Conservation (phyloP, 148 eudicot species). For the Spergularia marina region DNA sequence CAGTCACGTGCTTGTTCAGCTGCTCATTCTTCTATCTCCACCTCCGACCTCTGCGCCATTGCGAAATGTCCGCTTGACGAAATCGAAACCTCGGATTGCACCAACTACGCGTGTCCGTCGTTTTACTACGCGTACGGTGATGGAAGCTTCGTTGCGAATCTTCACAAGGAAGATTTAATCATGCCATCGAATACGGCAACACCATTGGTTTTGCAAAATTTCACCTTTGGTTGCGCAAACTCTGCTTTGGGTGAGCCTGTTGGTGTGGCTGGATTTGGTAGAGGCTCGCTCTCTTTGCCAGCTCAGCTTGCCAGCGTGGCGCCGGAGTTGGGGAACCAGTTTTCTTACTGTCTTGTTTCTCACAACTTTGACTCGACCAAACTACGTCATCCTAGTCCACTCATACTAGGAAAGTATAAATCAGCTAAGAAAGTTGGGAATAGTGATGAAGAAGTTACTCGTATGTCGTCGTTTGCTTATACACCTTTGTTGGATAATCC, state of each 20-base stretch:
- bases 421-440: conserved; percentile 10
- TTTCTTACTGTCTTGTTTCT: conserved; percentile 77
- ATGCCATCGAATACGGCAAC: conserved; percentile 38
- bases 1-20: conserved; percentile 72
- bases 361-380: conserved; percentile 62
- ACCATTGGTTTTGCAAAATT: conserved; percentile 40
- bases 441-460: background rate
- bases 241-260: conserved; percentile 72
- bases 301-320: conserved; percentile 63
- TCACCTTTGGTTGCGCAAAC: conserved; percentile 83
- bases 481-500: conserved; percentile 67
- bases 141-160: conserved; percentile 64
- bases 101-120: conserved; percentile 47
- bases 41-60: conserved; percentile 85
- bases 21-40: conserved; percentile 54
- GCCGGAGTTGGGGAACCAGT: conserved; percentile 64
- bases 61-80: conserved; percentile 67
- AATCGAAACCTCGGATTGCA: conserved; percentile 63
- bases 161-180: conserved; percentile 43
- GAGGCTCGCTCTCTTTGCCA: conserved; percentile 71
- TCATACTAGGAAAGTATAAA: conserved; percentile 54
- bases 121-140: conserved; percentile 90
- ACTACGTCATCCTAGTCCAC: conserved; percentile 66
- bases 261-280: conserved; percentile 94
- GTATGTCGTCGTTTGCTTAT: conserved; percentile 24